A percentile compares a stretch with the other conserved stretches of the same genome.
phyloP scores from a whole-genome alignment of 148 eudicot species.

The Amaranthus cruentus region DNA sequence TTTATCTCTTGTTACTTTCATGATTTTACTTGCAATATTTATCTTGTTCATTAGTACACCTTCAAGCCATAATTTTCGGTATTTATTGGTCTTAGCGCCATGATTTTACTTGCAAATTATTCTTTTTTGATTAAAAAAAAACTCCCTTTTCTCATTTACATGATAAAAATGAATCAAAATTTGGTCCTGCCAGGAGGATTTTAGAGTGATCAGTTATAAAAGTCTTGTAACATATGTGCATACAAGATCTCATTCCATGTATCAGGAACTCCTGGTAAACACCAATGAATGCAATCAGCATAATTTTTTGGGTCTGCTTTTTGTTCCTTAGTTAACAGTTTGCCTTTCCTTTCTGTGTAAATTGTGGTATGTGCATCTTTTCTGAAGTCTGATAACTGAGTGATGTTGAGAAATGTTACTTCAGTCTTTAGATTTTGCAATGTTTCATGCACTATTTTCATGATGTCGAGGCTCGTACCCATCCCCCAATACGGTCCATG shows the following conservation, averaged over 20 bases:
- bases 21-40: too few relatives aligned
- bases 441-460: slow-evolving; percentile 55
- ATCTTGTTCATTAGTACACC: too few relatives aligned
- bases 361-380: slow-evolving; percentile 89
- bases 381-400: slow-evolving; percentile 72
- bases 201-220: slow-evolving; percentile 1
- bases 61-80: too few relatives aligned
- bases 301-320: slow-evolving; percentile 62
- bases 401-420: slow-evolving; percentile 63
- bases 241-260: slow-evolving; percentile 86
- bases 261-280: slow-evolving; percentile 95
- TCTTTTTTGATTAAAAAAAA: not conserved
- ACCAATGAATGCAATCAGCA: slow-evolving; percentile 97
- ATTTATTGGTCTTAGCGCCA: too few relatives aligned
- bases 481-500: slow-evolving; percentile 71
- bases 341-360: slow-evolving; percentile 71
- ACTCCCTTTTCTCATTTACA: not conserved
- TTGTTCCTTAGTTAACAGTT: slow-evolving; percentile 70
- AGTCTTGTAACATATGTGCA: slow-evolving; percentile 59
- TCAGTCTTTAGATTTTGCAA: slow-evolving; percentile 38
- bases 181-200: not conserved
- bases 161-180: not conserved
- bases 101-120: not conserved
- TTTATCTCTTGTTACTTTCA: not conserved
- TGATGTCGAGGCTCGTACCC: slow-evolving; percentile 64